Conservation (phyloP, 225 moss, liverwort and hornwort species). For the Pseudoscleropodium purum region DNA sequence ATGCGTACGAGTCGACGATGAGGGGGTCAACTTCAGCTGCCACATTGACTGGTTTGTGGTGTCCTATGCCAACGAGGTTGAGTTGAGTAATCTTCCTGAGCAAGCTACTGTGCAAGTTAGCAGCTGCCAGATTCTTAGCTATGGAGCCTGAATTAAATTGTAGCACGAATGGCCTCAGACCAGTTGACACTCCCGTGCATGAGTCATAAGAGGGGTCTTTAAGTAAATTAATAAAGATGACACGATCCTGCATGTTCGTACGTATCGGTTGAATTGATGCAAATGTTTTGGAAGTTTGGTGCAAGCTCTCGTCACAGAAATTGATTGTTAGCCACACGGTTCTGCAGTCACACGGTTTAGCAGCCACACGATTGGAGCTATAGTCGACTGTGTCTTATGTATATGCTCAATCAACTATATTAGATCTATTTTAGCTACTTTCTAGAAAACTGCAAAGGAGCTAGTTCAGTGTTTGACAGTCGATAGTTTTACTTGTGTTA, state of each 20-base stretch:
- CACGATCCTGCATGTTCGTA: neutral
- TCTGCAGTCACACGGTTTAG: too few relatives aligned
- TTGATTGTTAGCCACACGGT: neutral
- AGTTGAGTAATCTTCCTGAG: neutral
- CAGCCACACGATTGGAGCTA: neutral
- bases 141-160: neutral
- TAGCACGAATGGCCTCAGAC: neutral
- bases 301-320: neutral
- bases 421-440: neutral
- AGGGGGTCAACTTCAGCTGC: neutral
- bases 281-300: neutral
- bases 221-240: neutral
- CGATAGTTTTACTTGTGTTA: neutral
- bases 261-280: neutral
- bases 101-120: neutral
- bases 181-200: too few relatives aligned
- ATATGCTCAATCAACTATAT: too few relatives aligned
- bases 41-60: neutral
- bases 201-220: neutral
- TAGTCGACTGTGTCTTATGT: too few relatives aligned
- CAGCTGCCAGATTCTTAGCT: neutral
- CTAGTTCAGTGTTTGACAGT: neutral
- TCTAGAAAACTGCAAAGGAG: neutral
- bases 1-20: neutral
- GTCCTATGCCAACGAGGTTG: neutral